Evolutionary conservation across 163 green algal species (phyloP), one percentile per base, ranked within the genome.

Genomic region (Prototheca cutis): DNA sequence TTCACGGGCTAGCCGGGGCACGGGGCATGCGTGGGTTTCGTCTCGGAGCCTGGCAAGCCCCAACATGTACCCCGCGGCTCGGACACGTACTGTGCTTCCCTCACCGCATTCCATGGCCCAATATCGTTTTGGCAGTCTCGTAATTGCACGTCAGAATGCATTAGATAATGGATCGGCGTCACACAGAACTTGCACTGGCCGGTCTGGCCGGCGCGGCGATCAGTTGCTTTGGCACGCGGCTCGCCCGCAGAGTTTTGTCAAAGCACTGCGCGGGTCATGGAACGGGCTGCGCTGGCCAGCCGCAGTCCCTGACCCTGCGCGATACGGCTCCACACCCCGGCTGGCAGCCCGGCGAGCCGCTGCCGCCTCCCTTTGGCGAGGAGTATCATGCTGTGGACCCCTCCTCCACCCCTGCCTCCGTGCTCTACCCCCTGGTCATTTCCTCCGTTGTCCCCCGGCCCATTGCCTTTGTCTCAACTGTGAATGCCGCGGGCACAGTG

Each of bases 381-480:
- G 25, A 39, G 25, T 68, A 58, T 31, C 54, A 61, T 25, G 30
- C 25, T 0, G 53, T 74, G 23, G 66, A 74, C 34, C 59, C 57
- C 19, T 7, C 30, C 27, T 15, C 7, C 45, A 57, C 47, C 7
- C 59, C 59, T 19, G 8, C 27, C 28, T 36, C 60, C 4, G 52
- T 39, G 6, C 6, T 80, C 8, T 90, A 93, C 63, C 68, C 84
- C 4, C 71, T 95, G 19, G 64, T 90, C 4, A 93, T 95, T 49
- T 87, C 73, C 27, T 63, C 75, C 1, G 62, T 90, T 1, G 79
- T 89, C 21, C 88, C 85, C 1, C 62, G 88, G 0, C 88, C 88
- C 45, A 84, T 95, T 21, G 88, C 76, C n/a, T 87, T 94, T 59
- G 72, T 92, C n/a, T 90, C 57, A 15, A 77, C 60, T 6, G 42